Evolutionary conservation across 2,329 filamentous ascomycete genomes (phyloP), one percentile per base, ranked within the genome.

Genomic region (Anthostomella pinea): DNA sequence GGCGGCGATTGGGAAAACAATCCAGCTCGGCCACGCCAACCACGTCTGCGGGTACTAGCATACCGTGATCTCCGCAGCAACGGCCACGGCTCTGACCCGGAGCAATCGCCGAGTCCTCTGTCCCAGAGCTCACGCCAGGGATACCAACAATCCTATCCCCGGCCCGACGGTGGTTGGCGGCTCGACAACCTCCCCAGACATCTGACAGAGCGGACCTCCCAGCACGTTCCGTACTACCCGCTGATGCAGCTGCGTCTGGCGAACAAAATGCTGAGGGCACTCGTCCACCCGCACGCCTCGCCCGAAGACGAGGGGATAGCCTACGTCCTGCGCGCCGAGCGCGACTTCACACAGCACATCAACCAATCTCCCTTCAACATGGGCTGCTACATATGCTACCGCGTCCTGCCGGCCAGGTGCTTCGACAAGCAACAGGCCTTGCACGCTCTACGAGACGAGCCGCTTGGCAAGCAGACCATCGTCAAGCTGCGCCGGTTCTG

Each of bases 401-500:
- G 32, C 3, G 42, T 53, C 1, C 40, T 51, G 1, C 36, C 43
- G 2, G 25, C 39, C 6, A n/a, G 22, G 5, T 9, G 37, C 1
- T 53, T 53, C 22, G 48, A 38, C 11, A 30, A 9, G 14, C 20
- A 46, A 23, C 47, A 51, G 35, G 21, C 39, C 3, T 20, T 33
- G 7, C 39, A 44, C 9, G 43, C 31, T 4, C 18, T 41, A 3
- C 24, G 30, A 15, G 9, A 15, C 13, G 14, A 19, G n/a, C 15
- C 19, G 2, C 2, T 11, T 4, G 40, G 22, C 7, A 27, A 30
- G n/a, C 30, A 39, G 23, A 11, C 28, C 7, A 18, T 40, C 18
- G 30, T 50, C 3, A 26, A 41, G 19, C 31, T 53, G 20, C 48
- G 51, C 16, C 39, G 48, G 6, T 51, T 47, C 39, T 53, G 51